A percentile compares a stretch with the other conserved stretches of the same genome.
Evolutionary conservation across 2,329 filamentous ascomycete genomes (phyloP).

Genomic region (Pyrenochaeta sp.): DNA sequence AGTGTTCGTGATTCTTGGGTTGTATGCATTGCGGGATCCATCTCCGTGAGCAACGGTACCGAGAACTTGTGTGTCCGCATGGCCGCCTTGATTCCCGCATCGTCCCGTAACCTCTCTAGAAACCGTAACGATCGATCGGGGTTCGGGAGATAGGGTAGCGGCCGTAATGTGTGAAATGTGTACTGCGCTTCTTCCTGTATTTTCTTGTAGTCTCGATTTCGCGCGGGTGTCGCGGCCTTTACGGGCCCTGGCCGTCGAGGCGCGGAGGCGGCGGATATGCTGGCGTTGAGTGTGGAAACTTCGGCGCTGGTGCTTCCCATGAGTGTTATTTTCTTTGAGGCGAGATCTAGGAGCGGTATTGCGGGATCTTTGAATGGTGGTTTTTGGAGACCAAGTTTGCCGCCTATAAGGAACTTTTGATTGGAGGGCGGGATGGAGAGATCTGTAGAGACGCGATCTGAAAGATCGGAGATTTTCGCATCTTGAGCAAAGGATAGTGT

Average conservation of each 20-base stretch:
- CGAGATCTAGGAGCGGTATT: conserved; percentile 59
- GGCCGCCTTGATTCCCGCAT: conserved; percentile 82
- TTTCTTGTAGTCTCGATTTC: conserved; percentile 57
- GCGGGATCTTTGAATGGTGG: conserved; percentile 68
- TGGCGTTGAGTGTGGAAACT: conserved; percentile 61
- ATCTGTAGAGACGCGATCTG: conserved; percentile 62
- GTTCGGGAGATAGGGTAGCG: conserved; percentile 79
- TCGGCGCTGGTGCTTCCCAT: conserved; percentile 71
- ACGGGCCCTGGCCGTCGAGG: conserved; percentile 51
- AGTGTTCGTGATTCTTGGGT: conserved; percentile 82
- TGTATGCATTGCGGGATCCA: conserved; percentile 89
- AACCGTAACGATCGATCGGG: conserved; percentile 75
- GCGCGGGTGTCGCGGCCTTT: conserved; percentile 51
- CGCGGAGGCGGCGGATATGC: conserved; percentile 50
- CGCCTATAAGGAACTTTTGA: conserved; percentile 72
- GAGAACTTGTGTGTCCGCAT: conserved; percentile 88
- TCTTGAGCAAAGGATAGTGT: conserved; percentile 57
- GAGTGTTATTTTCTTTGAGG: conserved; percentile 69
- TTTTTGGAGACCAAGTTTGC: conserved; percentile 71
- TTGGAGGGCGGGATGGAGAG: conserved; percentile 69
- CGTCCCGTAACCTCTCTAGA: conserved; percentile 77
- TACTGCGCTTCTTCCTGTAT: conserved; percentile 71
- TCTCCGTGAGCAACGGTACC: conserved; percentile 89
- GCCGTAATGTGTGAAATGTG: conserved; percentile 81
- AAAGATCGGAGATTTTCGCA: conserved; percentile 67